These are phyloP conservation scores for Colletotrichum sp. DNA, from an alignment of 2,329 filamentous ascomycete genomes.

Conservation along the genomic window DNA sequence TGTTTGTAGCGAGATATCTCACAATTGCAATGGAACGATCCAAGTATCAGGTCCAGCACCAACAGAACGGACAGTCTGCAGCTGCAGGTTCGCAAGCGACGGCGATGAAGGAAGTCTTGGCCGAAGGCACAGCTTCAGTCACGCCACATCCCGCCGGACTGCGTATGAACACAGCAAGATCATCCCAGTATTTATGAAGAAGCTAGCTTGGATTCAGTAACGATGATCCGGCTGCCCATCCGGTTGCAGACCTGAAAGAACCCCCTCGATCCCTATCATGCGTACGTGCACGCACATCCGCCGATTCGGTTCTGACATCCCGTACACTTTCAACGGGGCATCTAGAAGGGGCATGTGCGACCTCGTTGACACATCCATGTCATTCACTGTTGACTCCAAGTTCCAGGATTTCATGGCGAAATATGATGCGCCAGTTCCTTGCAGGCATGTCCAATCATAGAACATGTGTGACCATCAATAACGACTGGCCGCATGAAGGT, in stretches of 20 bases:
- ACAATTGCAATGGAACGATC: background rate
- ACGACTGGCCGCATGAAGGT: background rate
- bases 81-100: background rate
- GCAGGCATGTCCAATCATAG: background rate
- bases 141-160: background rate
- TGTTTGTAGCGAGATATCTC: background rate
- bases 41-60: background rate
- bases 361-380: background rate
- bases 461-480: background rate
- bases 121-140: background rate
- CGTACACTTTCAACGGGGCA: background rate
- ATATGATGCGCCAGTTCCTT: background rate
- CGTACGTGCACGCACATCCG: background rate
- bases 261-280: background rate
- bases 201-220: background rate
- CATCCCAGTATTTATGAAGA: background rate
- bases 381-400: background rate
- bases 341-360: background rate
- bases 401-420: background rate
- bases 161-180: background rate
- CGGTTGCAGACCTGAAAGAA: background rate
- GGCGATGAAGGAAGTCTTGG: background rate
- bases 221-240: background rate
- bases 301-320: background rate
- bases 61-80: background rate